Evolutionary conservation across 1,284 basidiomycete species (phyloP).

Genomic region (Afroboletus lepidellus): DNA sequence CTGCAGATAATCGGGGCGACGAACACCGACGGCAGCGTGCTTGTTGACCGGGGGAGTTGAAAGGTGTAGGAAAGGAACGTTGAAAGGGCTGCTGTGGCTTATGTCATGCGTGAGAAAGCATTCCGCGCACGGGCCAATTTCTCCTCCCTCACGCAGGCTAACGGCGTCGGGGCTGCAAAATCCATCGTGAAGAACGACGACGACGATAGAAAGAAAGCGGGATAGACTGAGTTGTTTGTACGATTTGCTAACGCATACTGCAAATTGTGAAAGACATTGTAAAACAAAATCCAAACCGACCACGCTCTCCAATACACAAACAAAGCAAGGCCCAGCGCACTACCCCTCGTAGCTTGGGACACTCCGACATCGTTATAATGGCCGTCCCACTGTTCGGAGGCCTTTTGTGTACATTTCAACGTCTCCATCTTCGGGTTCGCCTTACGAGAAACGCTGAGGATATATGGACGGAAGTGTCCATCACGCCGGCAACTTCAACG

Average conservation of each 20-base stretch:
- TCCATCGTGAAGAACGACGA: slow-evolving; percentile 22
- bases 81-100: slow-evolving; percentile 36
- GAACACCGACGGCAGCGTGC: slow-evolving; percentile 27
- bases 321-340: slow-evolving; percentile 39
- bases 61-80: slow-evolving; percentile 36
- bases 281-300: slow-evolving; percentile 65
- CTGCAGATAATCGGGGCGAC: slow-evolving; percentile 10
- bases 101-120: slow-evolving; percentile 42
- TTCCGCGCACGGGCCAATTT: slow-evolving; percentile 37
- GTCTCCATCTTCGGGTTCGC: neutral
- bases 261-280: slow-evolving; percentile 71
- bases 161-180: slow-evolving; percentile 12
- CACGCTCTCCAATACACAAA: slow-evolving; percentile 57
- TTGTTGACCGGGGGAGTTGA: slow-evolving; percentile 24
- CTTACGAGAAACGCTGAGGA: neutral
- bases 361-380: neutral
- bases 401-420: neutral
- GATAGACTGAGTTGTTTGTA: slow-evolving; percentile 38
- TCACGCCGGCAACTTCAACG: neutral
- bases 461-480: neutral
- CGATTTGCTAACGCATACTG: slow-evolving; percentile 57
- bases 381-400: neutral
- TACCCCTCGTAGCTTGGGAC: neutral
- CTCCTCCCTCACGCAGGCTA: slow-evolving; percentile 23
- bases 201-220: slow-evolving; percentile 20